These are phyloP conservation scores for Rasamsonia emersonii DNA, from an alignment of 2,329 filamentous ascomycete species.

Conservation along the genomic window DNA sequence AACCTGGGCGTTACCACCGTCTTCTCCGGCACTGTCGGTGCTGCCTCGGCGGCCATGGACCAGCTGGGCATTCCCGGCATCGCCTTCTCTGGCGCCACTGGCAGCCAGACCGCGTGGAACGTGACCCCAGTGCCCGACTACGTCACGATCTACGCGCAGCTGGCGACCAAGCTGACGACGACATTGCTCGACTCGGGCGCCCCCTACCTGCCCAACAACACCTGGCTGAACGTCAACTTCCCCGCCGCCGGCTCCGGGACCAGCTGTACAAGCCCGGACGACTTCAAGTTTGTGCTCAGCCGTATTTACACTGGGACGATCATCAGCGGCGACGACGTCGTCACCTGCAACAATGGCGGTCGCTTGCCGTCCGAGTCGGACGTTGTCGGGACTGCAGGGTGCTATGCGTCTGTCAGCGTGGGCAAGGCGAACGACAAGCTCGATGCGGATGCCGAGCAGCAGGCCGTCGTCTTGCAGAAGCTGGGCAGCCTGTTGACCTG, in stretches of 20 bases:
- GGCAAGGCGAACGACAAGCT: conserved; percentile 53
- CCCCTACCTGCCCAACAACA: conserved; percentile 54
- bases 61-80: conserved; percentile 54
- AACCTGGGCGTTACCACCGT: conserved; percentile 51
- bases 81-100: conserved; percentile 54
- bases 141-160: conserved; percentile 54
- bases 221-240: conserved; percentile 64
- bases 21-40: conserved; percentile 61
- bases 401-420: conserved; percentile 56
- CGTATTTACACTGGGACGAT: conserved; percentile 46
- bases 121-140: conserved; percentile 35
- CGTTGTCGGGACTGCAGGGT: conserved; percentile 45
- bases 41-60: conserved; percentile 49
- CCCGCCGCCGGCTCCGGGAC: conserved; percentile 37
- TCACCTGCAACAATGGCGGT: conserved; percentile 47
- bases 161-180: conserved; percentile 51
- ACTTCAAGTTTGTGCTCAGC: conserved; percentile 58
- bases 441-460: conserved; percentile 45
- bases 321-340: conserved; percentile 41
- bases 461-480: conserved; percentile 45
- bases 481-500: conserved; percentile 42
- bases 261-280: conserved; percentile 42
- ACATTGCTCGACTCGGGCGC: conserved; percentile 47
- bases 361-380: conserved; percentile 52
- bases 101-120: conserved; percentile 47